Conservation (phyloP, 73 alveolate species). For the Tetrahymena elliotti region DNA sequence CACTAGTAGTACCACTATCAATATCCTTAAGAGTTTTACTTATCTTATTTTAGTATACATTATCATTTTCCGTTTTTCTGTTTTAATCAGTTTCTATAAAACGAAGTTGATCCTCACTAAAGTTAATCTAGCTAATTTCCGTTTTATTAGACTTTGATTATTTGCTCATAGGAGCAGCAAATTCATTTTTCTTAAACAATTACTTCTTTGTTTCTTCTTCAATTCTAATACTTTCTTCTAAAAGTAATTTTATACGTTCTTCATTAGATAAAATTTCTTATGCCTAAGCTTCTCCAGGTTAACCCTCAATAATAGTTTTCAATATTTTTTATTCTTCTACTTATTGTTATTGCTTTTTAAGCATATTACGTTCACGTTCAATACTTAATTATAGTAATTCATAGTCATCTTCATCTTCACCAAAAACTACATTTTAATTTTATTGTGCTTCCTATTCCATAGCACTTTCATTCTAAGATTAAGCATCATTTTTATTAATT, state of each 20-base stretch:
- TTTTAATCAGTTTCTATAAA: not conserved
- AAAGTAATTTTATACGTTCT: not conserved
- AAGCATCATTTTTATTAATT: not conserved
- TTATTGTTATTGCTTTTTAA: not conserved
- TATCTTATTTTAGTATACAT: not conserved
- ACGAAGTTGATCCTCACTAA: not conserved
- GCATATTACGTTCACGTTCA: not conserved
- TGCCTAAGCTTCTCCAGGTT: not conserved
- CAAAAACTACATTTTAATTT: not conserved
- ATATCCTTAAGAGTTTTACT: slow-evolving; percentile 15
- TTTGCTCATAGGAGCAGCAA: not conserved
- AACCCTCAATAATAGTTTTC: not conserved
- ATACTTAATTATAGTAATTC: not conserved
- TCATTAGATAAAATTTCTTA: not conserved
- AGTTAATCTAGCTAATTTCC: not conserved
- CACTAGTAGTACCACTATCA: slow-evolving; percentile 23
- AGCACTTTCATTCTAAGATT: not conserved
- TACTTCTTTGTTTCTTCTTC: not conserved
- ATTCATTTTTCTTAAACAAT: not conserved
- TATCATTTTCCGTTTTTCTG: not conserved
- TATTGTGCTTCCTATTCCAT: not conserved
- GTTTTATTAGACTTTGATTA: not conserved
- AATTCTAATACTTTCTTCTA: not conserved
- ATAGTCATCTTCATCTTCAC: not conserved
- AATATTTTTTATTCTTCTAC: not conserved